A percentile compares a stretch with the other conserved stretches of the same genome.
Evolutionary conservation across 441 rosid species (phyloP).

Genomic region (Bruguiera hainesii): DNA sequence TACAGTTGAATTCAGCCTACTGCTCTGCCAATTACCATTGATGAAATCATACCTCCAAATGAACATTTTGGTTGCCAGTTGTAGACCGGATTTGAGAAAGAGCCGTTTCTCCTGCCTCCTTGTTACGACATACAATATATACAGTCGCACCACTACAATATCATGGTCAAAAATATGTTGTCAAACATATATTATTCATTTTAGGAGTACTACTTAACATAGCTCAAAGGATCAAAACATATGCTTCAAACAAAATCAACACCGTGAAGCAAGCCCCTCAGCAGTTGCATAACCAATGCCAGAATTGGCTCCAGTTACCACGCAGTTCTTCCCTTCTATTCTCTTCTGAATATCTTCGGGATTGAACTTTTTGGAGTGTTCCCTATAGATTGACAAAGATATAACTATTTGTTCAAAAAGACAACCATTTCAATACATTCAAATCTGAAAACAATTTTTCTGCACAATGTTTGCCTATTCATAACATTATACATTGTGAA

Average conservation of each 20-base stretch:
- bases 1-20: too few species aligned
- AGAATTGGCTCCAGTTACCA: slow-evolving; percentile 89
- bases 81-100: slow-evolving; percentile 59
- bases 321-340: slow-evolving; percentile 70
- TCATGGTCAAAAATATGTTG: slow-evolving; percentile 5
- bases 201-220: neutral
- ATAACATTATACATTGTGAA: too few species aligned
- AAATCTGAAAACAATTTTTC: neutral
- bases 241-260: slow-evolving; percentile 4
- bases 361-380: slow-evolving; percentile 64
- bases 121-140: slow-evolving; percentile 78
- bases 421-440: neutral
- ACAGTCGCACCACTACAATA: slow-evolving; percentile 74
- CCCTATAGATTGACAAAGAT: slow-evolving; percentile 30
- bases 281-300: slow-evolving; percentile 89
- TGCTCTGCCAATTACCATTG: too few species aligned
- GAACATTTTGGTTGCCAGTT: slow-evolving; percentile 73
- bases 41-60: slow-evolving; percentile 55
- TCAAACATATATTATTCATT: neutral
- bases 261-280: slow-evolving; percentile 90
- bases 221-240: neutral
- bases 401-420: neutral
- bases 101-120: slow-evolving; percentile 80
- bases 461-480: neutral
- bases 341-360: slow-evolving; percentile 58